phyloP scores from a whole-genome alignment of 805 yeast genomes.

The Teunomyces panamensis region DNA sequence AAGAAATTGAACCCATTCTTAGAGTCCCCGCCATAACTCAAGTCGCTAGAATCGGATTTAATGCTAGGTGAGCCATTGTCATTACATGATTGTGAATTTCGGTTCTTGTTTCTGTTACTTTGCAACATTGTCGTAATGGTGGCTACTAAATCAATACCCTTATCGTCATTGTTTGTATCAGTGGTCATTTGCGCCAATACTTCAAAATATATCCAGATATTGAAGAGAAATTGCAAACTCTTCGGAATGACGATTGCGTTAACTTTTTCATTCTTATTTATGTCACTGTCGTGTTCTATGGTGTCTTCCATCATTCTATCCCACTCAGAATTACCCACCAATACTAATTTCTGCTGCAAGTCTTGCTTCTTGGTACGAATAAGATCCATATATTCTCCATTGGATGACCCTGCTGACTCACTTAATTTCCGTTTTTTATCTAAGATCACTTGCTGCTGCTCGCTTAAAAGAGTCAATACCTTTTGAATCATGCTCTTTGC shows the following conservation, averaged over 20 bases:
- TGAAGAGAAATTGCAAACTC: conserved; percentile 51
- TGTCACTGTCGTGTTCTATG: neutral
- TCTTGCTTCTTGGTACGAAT: conserved; percentile 7
- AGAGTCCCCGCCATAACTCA: conserved; percentile 13
- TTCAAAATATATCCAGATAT: conserved; percentile 67
- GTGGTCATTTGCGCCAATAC: conserved; percentile 66
- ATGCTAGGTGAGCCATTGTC: conserved; percentile 9
- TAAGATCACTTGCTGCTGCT: conserved; percentile 16
- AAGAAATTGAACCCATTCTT: conserved; percentile 26
- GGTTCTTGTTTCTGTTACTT: conserved; percentile 14
- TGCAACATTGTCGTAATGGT: conserved; percentile 35
- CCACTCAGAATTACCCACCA: conserved; percentile 34
- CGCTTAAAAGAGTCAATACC: conserved; percentile 32
- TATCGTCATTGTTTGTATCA: conserved; percentile 43
- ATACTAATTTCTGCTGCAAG: conserved; percentile 23
- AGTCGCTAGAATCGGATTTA: conserved; percentile 25
- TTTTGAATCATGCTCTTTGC: conserved; percentile 59
- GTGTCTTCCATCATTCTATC: conserved; percentile 19
- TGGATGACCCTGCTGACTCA: conserved; percentile 7
- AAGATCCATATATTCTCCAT: conserved; percentile 4
- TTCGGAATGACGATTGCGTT: conserved; percentile 28
- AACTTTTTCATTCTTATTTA: conserved; percentile 4
- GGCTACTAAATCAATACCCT: conserved; percentile 41
- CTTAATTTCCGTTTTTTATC: conserved; percentile 11
- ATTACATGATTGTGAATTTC: neutral